Conservation (phyloP, 257 asterid species). For the Buddleja alternifolia region DNA sequence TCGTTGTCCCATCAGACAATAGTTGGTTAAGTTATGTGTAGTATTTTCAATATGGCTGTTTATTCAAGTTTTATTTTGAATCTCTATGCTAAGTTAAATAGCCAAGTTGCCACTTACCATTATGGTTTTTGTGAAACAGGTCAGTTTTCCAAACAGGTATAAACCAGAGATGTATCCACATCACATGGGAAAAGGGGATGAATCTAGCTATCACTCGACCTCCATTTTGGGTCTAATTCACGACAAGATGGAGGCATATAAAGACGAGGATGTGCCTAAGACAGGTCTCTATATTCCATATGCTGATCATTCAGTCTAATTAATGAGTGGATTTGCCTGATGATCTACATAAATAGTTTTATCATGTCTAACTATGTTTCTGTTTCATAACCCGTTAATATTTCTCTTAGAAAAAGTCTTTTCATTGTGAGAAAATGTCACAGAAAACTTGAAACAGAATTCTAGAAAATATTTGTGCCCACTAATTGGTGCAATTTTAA, state of each 20-base stretch:
- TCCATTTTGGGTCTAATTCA: constrained; percentile 53
- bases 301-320: not conserved
- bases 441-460: no score
- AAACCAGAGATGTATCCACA: constrained; percentile 48
- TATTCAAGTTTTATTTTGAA: no score
- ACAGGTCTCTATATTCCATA: constrained; percentile 36
- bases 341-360: not conserved
- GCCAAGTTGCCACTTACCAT: not conserved
- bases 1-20: no score
- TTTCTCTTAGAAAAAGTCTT: no score
- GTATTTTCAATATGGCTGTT: no score
- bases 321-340: not conserved
- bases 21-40: no score
- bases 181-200: constrained; percentile 39
- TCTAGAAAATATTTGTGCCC: not conserved
- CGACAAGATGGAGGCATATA: constrained; percentile 34
- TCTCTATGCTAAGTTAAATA: not conserved
- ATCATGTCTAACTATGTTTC: not conserved
- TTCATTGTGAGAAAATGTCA: no score
- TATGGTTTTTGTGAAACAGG: constrained; percentile 34
- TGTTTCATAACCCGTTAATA: no score
- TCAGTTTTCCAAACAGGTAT: constrained; percentile 37
- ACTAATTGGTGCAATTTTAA: no score
- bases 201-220: constrained; percentile 39
- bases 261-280: constrained; percentile 26